A percentile compares a stretch with the other conserved stretches of the same genome.
phyloP scores from a whole-genome alignment of 2,329 filamentous ascomycete genomes.

The Colletotrichum sp. region DNA sequence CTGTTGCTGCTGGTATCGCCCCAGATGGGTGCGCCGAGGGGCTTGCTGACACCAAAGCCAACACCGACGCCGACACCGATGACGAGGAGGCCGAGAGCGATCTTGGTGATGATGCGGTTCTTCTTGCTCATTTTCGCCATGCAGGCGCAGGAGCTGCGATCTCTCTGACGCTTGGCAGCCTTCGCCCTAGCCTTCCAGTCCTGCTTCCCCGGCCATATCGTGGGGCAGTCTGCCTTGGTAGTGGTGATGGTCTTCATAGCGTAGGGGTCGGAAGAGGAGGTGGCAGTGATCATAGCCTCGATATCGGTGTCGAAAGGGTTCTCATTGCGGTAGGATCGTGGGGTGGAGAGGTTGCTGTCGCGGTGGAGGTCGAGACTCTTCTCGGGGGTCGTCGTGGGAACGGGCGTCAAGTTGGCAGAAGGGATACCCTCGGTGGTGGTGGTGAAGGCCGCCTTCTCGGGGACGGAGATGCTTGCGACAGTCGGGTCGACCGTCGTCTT shows the following conservation, averaged over 20 bases:
- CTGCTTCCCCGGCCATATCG: constrained; percentile 64
- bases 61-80: constrained; percentile 60
- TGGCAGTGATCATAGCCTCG: constrained; percentile 54
- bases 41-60: constrained; percentile 66
- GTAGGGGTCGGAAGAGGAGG: constrained; percentile 33
- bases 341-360: constrained; percentile 47
- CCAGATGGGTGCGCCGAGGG: constrained; percentile 65
- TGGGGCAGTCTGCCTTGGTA: constrained; percentile 53
- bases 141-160: constrained; percentile 54
- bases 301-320: constrained; percentile 65
- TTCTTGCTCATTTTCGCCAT: constrained; percentile 59
- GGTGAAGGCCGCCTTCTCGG: constrained; percentile 16
- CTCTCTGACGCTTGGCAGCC: constrained; percentile 52
- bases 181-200: constrained; percentile 67
- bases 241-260: constrained; percentile 37
- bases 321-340: constrained; percentile 42
- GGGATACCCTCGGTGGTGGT: background rate
- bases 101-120: constrained; percentile 58
- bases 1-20: constrained; percentile 23
- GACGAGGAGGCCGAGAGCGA: constrained; percentile 57
- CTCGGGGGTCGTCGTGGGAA: constrained; percentile 22
- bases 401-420: constrained; percentile 13
- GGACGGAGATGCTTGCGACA: constrained; percentile 5
- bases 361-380: constrained; percentile 33
- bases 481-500: background rate